Conservation (phyloP, 345 rosid species). For the Syzygium aromaticum region DNA sequence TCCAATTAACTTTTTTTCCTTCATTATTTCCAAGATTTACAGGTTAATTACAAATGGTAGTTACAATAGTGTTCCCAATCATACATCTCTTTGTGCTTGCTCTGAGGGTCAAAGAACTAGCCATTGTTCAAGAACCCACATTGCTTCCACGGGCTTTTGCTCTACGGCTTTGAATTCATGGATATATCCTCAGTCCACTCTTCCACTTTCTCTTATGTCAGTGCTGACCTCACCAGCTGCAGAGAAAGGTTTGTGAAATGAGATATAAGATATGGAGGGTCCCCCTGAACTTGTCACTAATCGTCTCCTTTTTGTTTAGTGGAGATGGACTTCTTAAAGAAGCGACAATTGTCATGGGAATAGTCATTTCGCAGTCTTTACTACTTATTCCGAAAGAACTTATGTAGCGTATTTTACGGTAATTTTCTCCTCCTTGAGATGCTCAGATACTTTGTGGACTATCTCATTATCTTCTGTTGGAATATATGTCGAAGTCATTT, state of each 20-base stretch:
- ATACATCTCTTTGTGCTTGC: background rate
- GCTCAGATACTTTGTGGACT: background rate
- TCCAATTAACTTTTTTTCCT: background rate
- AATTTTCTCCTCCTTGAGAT: slow-evolving; percentile 9
- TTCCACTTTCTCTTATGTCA: slow-evolving; percentile 70
- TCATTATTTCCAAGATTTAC: slow-evolving; percentile 43
- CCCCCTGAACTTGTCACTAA: background rate
- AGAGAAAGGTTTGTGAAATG: slow-evolving; percentile 52
- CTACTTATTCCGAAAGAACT: slow-evolving; percentile 66
- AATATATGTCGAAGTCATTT: background rate
- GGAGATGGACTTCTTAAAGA: slow-evolving; percentile 59
- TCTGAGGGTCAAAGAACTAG: slow-evolving; percentile 2
- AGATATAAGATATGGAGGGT: background rate
- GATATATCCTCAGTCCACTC: slow-evolving; percentile 83
- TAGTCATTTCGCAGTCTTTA: slow-evolving; percentile 87
- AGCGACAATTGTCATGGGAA: slow-evolving; percentile 69
- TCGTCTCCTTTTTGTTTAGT: slow-evolving; percentile 20
- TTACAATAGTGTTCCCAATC: slow-evolving; percentile 31
- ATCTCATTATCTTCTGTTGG: background rate
- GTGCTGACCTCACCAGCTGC: slow-evolving; percentile 42
- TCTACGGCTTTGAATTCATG: slow-evolving; percentile 68
- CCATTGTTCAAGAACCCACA: slow-evolving; percentile 22
- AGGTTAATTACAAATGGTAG: slow-evolving; percentile 45
- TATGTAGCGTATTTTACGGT: slow-evolving; percentile 80
- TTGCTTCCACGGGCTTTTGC: slow-evolving; percentile 30